Base-by-base conservation (phyloP, 2,329 filamentous ascomycete genomes). In the Ascochyta clinopodiicola region DNA sequence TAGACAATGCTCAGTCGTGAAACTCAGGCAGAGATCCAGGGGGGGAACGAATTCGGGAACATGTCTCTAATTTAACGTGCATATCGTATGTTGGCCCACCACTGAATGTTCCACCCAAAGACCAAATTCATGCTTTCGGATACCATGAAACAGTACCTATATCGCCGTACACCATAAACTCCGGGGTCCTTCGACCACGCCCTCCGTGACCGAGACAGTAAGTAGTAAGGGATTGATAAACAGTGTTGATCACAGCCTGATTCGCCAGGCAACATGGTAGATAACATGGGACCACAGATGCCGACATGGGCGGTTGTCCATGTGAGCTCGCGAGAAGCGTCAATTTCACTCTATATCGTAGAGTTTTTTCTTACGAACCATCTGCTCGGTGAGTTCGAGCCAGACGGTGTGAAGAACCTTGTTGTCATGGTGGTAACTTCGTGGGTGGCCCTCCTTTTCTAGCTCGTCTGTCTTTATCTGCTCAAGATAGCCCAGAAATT, bases 401-500 rank as follows among this genome's bases (percentile, higher is more conserved):
- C 71, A 75, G 3, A 78, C 63, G 12, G 40, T 32, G 4, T 58
- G 42, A 17, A 70, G 60, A 44, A 78, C 69, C 65, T 79, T 80
- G n/a, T 62, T 58, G 17, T 58, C 56, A 34, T 47, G 22, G n/a
- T 44, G 44, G 25, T 65, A 59, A 35, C 61, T 65, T 51, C 63
- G 68, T 5, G 60, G 56, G 6, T 47, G 61, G 8, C 42, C 27
- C n/a, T 38, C 52, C 32, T 60, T 56, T 5, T 76, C 63, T 10
- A 81, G 69, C 17, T 76, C 66, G 51, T 82, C 77, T 2, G 76
- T 78, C 56, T 78, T 77, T 59, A 83, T 70, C 29, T 75, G 67
- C 53, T 74, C 75, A 15, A 83, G 66, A 50, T 78, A 76, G 50
- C 76, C 72, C 35, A 82, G 61, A 51, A 83, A 82, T 40, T 74